These are phyloP conservation scores for Fusarium sp. DNA, from an alignment of 2,329 filamentous ascomycete species.

Conservation along the genomic window DNA sequence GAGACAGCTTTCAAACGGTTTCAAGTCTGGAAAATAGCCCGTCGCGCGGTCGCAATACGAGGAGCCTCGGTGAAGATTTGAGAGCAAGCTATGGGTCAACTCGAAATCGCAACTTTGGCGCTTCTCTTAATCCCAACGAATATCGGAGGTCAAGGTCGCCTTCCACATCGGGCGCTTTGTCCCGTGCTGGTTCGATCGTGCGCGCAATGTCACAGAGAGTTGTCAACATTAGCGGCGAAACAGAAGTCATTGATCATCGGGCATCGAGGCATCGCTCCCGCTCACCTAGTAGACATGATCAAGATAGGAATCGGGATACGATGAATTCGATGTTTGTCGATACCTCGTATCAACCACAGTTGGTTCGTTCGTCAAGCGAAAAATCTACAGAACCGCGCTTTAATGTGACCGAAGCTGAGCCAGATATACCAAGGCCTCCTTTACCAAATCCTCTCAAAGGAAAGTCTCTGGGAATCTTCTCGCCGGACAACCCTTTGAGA, in stretches of 20 bases:
- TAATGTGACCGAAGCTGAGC: conserved; percentile 26
- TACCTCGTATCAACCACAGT: conserved; percentile 62
- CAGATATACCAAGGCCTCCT: conserved; percentile 25
- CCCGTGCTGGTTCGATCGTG: conserved; percentile 78
- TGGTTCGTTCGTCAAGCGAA: conserved; percentile 55
- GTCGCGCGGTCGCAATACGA: conserved; percentile 62
- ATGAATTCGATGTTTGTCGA: conserved; percentile 53
- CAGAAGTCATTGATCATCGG: conserved; percentile 80
- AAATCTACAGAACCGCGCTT: conserved; percentile 50
- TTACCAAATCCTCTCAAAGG: conserved; percentile 81
- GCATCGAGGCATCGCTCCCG: conserved; percentile 69
- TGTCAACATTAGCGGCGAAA: conserved; percentile 95
- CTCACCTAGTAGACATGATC: conserved; percentile 59
- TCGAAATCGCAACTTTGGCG: conserved; percentile 66
- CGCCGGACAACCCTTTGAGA: conserved; percentile 78
- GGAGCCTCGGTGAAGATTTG: conserved; percentile 59
- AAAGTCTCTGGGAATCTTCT: conserved; percentile 85
- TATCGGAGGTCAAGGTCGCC: conserved; percentile 68
- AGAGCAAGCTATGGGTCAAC: conserved; percentile 66
- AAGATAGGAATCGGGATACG: conserved; percentile 39
- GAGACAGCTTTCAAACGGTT: conserved; percentile 67
- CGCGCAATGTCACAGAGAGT: conserved; percentile 95
- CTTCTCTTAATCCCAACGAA: conserved; percentile 62
- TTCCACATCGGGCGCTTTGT: conserved; percentile 71
- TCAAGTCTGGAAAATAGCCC: conserved; percentile 66